These are phyloP conservation scores for Lactifluus pinguis DNA, from an alignment of 768 basidiomycete genomes.

Conservation along the genomic window DNA sequence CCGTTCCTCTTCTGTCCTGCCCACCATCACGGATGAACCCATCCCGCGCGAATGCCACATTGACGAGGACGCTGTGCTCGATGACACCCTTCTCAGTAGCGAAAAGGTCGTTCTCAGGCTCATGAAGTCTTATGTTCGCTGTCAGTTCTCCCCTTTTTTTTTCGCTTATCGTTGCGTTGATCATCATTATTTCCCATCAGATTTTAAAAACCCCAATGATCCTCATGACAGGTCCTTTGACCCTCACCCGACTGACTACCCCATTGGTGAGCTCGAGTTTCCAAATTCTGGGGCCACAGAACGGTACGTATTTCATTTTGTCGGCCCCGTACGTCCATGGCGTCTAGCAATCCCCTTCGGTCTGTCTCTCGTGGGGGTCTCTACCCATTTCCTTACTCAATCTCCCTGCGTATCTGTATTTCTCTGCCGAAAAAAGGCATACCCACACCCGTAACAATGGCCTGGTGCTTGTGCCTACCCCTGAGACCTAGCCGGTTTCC, in stretches of 20 bases:
- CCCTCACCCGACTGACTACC: constrained; percentile 47
- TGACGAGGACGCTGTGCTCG: constrained; percentile 44
- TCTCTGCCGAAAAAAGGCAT: not conserved
- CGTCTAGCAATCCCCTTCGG: not conserved
- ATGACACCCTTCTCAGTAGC: constrained; percentile 47
- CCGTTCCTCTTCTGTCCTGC: constrained; percentile 52
- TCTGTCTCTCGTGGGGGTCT: not conserved
- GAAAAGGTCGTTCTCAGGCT: constrained; percentile 54
- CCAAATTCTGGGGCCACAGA: constrained; percentile 64
- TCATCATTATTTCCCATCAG: constrained; percentile 28
- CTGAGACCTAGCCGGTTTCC: constrained; percentile 1
- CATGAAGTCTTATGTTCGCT: constrained; percentile 59
- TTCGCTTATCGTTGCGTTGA: not conserved
- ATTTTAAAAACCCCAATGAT: constrained; percentile 61
- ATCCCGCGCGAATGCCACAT: constrained; percentile 41
- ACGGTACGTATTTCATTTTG: constrained; percentile 35
- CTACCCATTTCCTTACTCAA: not conserved
- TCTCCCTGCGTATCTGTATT: not conserved
- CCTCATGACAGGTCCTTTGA: constrained; percentile 55
- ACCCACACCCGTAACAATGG: not conserved
- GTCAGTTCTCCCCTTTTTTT: constrained; percentile 36
- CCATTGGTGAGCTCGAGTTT: constrained; percentile 68
- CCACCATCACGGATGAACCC: constrained; percentile 29
- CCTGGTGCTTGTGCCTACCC: not conserved
- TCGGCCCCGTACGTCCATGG: constrained; percentile 3